Evolutionary conservation across 306 rosid genomes (phyloP), one percentile per base, ranked within the genome.

Genomic region (Cucurbita pepo): DNA sequence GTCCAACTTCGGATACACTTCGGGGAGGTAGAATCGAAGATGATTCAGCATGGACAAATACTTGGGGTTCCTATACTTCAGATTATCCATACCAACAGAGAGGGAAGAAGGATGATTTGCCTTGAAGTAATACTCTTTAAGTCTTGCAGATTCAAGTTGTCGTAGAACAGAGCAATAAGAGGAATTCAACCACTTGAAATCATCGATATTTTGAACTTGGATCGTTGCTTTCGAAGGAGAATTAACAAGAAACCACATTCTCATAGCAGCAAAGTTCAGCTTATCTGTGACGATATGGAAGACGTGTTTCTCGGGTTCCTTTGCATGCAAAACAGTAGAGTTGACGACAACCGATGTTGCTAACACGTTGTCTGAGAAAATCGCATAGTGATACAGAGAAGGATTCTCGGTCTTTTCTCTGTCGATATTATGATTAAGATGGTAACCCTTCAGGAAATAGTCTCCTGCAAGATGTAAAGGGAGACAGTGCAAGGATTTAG

Each of bases 331-430:
- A 79, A 83, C 90, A 0, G 91, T 88, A 74, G 99, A 94, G 81
- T 94, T 94, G 77, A 94, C 95, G 72, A 91, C 97, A 80, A 94
- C 99, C 9, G 97, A 90, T 47, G 99, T 80, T 71, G 99, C 99
- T 61, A 94, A 78, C 19, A 91, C 99, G 77, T 94, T 94, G 80
- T 91, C 99, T 22, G 97, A 94, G 84, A 94, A 94, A 56, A 94
- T 88, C 40, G 99, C 99, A 84, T 89, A 94, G 80, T 94, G 99
- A 81, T 82, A 86, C 41, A 86, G 89, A 75, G 96, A 89, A 72
- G 92, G 89, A 78, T 94, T 87, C 80, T 86, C 92, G 77, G 81
- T 78, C 83, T 91, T 89, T 80, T 78, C 92, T 56, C 55, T 81
- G 84, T 85, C 79, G 25, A 69, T 7, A 72, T 64, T 79, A 81